phyloP scores from a whole-genome alignment of 2,329 filamentous ascomycete species.

The Clathrospora elynae region DNA sequence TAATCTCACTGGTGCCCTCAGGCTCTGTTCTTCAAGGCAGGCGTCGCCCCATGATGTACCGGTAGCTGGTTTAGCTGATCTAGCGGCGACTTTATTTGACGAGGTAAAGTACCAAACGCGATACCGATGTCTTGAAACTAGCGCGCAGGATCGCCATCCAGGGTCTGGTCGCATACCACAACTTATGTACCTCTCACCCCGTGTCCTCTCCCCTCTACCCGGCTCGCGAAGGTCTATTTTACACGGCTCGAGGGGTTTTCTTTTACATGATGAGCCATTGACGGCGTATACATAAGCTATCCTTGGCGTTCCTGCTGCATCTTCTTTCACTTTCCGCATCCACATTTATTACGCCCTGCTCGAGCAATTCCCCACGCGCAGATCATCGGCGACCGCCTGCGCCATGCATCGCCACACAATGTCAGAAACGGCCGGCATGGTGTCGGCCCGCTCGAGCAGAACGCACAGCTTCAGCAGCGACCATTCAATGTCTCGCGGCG shows the following conservation, averaged over 20 bases:
- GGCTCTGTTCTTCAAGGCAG: not conserved
- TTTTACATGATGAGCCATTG: conserved; percentile 8
- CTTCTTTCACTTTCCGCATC: no score
- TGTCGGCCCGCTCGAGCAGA: conserved; percentile 47
- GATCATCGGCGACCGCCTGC: conserved; percentile 7
- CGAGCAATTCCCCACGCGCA: conserved; percentile 4
- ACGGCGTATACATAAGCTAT: conserved; percentile 4
- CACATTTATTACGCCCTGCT: no score
- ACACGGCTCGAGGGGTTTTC: no score
- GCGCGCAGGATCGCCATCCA: conserved; percentile 15
- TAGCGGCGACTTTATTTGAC: no score
- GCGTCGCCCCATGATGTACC: no score
- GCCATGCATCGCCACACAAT: conserved; percentile 45
- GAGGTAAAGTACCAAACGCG: no score
- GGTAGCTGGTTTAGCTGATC: no score
- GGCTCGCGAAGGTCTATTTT: no score
- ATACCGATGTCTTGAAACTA: conserved; percentile 9
- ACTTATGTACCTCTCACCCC: conserved; percentile 1
- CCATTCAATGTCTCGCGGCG: conserved; percentile 62
- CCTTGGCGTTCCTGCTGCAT: conserved; percentile 12
- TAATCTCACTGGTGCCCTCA: conserved; percentile 1
- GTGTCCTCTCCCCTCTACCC: not conserved
- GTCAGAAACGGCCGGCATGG: conserved; percentile 42
- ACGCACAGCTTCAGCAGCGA: conserved; percentile 70
- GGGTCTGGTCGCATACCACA: conserved; percentile 12